Conservation (phyloP, 2,329 filamentous ascomycete genomes). For the Monosporascus sp. region DNA sequence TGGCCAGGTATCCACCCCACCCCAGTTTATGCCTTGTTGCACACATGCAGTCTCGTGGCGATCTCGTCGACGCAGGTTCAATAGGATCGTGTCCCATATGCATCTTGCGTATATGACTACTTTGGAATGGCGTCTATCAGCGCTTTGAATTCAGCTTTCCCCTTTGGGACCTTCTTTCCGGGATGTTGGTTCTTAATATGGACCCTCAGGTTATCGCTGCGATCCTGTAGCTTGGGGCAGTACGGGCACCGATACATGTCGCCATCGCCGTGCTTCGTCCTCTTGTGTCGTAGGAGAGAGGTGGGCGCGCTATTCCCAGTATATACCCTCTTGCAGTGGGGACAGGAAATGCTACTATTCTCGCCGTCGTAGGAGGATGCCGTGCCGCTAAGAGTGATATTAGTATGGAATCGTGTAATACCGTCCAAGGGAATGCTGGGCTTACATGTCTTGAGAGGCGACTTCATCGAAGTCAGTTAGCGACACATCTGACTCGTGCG, state of each 20-base stretch:
- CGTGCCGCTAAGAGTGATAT: background rate
- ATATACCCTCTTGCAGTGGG: background rate
- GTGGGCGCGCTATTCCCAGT: background rate
- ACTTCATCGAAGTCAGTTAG: background rate
- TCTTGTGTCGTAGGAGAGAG: conserved; percentile 1
- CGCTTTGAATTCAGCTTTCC: background rate
- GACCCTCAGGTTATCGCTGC: conserved; percentile 1
- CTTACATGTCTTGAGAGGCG: background rate
- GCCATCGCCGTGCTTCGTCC: background rate
- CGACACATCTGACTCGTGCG: background rate
- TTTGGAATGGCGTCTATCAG: no score
- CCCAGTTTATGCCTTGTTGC: no score
- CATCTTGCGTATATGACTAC: no score
- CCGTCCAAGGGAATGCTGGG: no score
- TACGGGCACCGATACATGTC: conserved; percentile 1
- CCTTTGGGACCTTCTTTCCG: background rate
- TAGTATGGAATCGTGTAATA: no score
- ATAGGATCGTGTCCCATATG: no score
- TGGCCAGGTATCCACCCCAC: no score
- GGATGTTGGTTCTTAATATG: conserved; percentile 2
- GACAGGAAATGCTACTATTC: background rate
- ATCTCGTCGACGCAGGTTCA: no score
- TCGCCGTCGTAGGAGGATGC: background rate
- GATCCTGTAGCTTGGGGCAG: background rate
- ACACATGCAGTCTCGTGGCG: no score